These are phyloP conservation scores for Ceratocystis variospora DNA, from an alignment of 2,329 filamentous ascomycete genomes.

Conservation along the genomic window DNA sequence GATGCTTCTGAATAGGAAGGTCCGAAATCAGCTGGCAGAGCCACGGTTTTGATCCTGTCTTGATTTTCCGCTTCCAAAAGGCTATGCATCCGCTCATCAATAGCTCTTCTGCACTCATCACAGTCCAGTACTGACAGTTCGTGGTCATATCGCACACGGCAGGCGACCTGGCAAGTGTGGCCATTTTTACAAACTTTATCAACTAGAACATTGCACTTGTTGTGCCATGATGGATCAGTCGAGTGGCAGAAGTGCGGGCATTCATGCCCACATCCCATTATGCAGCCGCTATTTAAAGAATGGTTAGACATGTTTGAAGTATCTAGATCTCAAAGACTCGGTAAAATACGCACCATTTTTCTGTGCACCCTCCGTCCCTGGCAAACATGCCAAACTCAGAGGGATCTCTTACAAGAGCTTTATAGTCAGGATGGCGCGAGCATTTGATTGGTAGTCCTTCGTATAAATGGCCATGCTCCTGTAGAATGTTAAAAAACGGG, in stretches of 20 bases:
- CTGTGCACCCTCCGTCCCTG: constrained; percentile 56
- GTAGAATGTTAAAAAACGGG: constrained; percentile 43
- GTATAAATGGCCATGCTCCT: constrained; percentile 37
- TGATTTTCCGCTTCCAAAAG: too few relatives aligned
- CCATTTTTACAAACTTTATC: not conserved
- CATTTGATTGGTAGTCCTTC: constrained; percentile 49
- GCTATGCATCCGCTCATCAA: too few relatives aligned
- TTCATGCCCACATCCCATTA: not conserved
- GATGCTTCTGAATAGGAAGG: too few relatives aligned
- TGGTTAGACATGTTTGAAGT: not conserved
- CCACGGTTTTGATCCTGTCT: too few relatives aligned
- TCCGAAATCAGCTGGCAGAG: too few relatives aligned
- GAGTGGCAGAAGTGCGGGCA: not conserved
- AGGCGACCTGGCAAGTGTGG: not conserved
- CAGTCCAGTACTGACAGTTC: constrained; percentile 40
- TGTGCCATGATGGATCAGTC: not conserved
- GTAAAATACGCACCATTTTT: constrained; percentile 33
- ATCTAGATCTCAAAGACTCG: too few relatives aligned
- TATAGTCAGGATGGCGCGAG: constrained; percentile 41
- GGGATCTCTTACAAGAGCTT: constrained; percentile 31
- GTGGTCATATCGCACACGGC: constrained; percentile 26
- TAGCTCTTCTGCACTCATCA: constrained; percentile 30
- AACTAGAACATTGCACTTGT: not conserved
- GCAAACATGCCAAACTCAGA: constrained; percentile 47
- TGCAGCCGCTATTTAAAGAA: not conserved